Conservation (phyloP, 371 early-diverging fungal species). For the Saksenaea oblongispora region DNA sequence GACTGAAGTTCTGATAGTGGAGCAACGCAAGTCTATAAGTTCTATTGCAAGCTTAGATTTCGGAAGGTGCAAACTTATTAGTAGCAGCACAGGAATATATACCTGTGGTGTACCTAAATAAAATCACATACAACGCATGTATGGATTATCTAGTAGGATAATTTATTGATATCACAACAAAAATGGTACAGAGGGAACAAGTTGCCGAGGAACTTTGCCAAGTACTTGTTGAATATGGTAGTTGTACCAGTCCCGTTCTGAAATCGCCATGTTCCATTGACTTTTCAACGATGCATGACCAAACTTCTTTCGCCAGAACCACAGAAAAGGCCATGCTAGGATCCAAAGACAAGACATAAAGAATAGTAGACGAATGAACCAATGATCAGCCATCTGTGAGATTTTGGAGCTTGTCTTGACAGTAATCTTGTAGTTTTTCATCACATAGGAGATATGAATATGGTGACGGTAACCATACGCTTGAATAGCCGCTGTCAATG, state of each 20-base stretch:
- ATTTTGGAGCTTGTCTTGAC: slow-evolving; percentile 32
- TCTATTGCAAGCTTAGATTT: no score
- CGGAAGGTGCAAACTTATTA: no score
- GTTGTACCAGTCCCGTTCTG: slow-evolving; percentile 40
- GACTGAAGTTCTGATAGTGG: no score
- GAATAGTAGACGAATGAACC: slow-evolving; percentile 23
- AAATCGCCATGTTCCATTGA: slow-evolving; percentile 39
- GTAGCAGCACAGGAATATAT: no score
- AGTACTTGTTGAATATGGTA: slow-evolving; percentile 30
- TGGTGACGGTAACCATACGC: slow-evolving; percentile 32
- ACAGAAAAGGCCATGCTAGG: slow-evolving; percentile 32
- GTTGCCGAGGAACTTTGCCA: slow-evolving; percentile 11
- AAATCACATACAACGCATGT: no score
- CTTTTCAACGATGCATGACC: slow-evolving; percentile 41
- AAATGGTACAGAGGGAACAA: slow-evolving; percentile 11
- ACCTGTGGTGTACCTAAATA: no score
- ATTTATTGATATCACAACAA: slow-evolving; percentile 10
- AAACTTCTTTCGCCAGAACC: slow-evolving; percentile 28
- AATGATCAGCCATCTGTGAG: slow-evolving; percentile 31
- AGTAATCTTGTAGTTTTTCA: slow-evolving; percentile 33
- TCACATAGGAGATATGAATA: slow-evolving; percentile 34
- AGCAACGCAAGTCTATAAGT: no score
- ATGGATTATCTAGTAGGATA: no score
- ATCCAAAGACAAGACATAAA: slow-evolving; percentile 46
- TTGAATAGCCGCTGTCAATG: slow-evolving; percentile 43